These are phyloP conservation scores for Mercurialis annua DNA, from an alignment of 345 rosid genomes.

Conservation along the genomic window DNA sequence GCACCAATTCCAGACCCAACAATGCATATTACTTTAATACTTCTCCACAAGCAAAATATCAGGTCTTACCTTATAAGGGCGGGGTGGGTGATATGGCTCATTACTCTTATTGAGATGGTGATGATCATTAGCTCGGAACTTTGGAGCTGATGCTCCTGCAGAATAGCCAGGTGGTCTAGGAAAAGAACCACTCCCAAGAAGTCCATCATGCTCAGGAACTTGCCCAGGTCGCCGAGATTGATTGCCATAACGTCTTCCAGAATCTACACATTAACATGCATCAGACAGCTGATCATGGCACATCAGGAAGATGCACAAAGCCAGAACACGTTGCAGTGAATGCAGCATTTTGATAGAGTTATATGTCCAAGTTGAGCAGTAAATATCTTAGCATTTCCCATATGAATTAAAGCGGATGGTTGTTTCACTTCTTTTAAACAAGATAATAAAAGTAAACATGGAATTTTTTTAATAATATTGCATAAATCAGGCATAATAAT, in stretches of 20 bases:
- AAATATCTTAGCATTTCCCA: not conserved
- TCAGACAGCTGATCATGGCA: conserved; percentile 13
- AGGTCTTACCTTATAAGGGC: conserved; percentile 74
- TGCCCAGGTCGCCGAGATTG: conserved; percentile 81
- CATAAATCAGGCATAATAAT: not conserved
- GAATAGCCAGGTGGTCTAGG: conserved; percentile 71
- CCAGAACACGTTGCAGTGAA: not conserved
- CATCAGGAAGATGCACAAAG: not conserved
- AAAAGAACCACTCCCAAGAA: conserved; percentile 94
- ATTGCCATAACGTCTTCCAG: conserved; percentile 61
- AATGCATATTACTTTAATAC: not conserved
- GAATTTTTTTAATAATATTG: too few relatives aligned
- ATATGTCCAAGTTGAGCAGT: not conserved
- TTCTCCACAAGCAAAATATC: not conserved
- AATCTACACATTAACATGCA: conserved; percentile 38
- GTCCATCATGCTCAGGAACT: conserved; percentile 92
- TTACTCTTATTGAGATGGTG: conserved; percentile 55
- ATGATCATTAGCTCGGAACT: conserved; percentile 60
- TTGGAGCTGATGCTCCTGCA: conserved; percentile 58
- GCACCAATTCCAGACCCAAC: conserved; percentile 4
- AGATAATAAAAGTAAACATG: too few relatives aligned
- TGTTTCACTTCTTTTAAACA: too few relatives aligned
- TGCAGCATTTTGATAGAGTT: not conserved
- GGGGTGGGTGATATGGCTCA: conserved; percentile 96
- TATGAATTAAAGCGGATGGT: not conserved